These are phyloP conservation scores for Elaeagnus macrophylla DNA, from an alignment of 306 rosid genomes.

Conservation along the genomic window DNA sequence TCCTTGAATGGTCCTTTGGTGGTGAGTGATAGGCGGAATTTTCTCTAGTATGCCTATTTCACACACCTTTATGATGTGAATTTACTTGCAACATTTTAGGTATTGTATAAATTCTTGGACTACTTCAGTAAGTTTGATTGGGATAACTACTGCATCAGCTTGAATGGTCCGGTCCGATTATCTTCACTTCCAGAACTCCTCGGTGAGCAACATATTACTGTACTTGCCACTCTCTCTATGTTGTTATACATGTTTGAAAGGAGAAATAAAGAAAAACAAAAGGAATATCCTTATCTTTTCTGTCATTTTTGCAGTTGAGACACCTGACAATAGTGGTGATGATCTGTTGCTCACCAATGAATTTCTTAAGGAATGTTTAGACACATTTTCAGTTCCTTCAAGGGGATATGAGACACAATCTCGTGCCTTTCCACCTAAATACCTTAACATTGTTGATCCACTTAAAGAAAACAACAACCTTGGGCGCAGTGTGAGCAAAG, in stretches of 20 bases:
- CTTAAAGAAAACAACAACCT: slow-evolving; percentile 88
- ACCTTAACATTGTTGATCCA: slow-evolving; percentile 86
- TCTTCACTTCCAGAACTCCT: slow-evolving; percentile 55
- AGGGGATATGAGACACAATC: slow-evolving; percentile 28
- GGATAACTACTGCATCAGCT: slow-evolving; percentile 76
- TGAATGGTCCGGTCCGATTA: slow-evolving; percentile 69
- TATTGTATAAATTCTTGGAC: slow-evolving; percentile 71
- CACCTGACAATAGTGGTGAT: slow-evolving; percentile 48
- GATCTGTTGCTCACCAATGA: slow-evolving; percentile 52
- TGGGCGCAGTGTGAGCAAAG: slow-evolving; percentile 88
- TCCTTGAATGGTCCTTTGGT: slow-evolving; percentile 64
- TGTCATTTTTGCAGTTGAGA: slow-evolving; percentile 44
- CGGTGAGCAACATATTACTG: slow-evolving; percentile 37
- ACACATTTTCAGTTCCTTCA: slow-evolving; percentile 59
- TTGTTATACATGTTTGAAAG: too few species aligned
- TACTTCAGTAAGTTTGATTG: slow-evolving; percentile 89
- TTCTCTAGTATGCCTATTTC: too few species aligned
- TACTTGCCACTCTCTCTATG: slow-evolving; percentile 8
- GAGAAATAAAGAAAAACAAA: too few species aligned
- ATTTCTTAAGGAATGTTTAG: slow-evolving; percentile 57
- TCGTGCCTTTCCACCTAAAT: slow-evolving; percentile 53
- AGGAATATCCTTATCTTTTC: slow-evolving; percentile 9
- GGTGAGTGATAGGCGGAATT: slow-evolving; percentile 37
- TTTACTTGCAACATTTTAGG: slow-evolving; percentile 30
- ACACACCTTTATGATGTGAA: background rate